A percentile compares a stretch with the other conserved stretches of the same genome.
Evolutionary conservation across 257 asterid genomes (phyloP).

Genomic region (Jaltomata sinuosa): DNA sequence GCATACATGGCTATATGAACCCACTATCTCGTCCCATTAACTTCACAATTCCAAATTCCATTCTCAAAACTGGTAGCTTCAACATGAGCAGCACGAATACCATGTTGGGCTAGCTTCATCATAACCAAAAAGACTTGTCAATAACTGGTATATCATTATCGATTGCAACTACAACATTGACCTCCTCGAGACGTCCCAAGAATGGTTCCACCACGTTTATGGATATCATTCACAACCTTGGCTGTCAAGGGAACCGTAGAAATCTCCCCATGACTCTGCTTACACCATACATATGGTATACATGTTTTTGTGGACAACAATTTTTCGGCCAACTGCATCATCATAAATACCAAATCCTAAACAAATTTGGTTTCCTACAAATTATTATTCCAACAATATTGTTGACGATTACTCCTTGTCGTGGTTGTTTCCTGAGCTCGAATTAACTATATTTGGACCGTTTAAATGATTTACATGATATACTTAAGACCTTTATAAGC

Average conservation of each 20-base stretch:
- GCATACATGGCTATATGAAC: too few species aligned
- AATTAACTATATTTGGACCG: too few species aligned
- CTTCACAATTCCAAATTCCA: constrained; percentile 86
- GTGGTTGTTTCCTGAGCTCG: too few species aligned
- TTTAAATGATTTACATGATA: too few species aligned
- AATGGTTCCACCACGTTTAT: constrained; percentile 88
- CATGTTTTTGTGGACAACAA: too few species aligned
- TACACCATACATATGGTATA: constrained; percentile 79
- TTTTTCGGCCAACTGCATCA: too few species aligned
- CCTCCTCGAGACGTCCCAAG: constrained; percentile 91
- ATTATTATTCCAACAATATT: too few species aligned
- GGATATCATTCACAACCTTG: constrained; percentile 64
- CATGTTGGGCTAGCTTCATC: constrained; percentile 99
- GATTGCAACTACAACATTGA: constrained; percentile 64
- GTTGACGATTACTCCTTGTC: too few species aligned
- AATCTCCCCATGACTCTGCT: constrained; percentile 76
- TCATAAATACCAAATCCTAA: too few species aligned
- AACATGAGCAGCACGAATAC: constrained; percentile 91
- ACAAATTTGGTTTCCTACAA: too few species aligned
- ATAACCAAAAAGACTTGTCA: constrained; percentile 89
- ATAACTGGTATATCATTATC: constrained; percentile 92
- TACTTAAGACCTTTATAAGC: too few species aligned
- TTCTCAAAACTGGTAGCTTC: constrained; percentile 92
- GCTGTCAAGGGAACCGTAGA: constrained; percentile 65
- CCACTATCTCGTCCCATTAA: constrained; percentile 91